Base-by-base conservation (phyloP, 164 flowering plant species). In the Nymphaea colorata region DNA sequence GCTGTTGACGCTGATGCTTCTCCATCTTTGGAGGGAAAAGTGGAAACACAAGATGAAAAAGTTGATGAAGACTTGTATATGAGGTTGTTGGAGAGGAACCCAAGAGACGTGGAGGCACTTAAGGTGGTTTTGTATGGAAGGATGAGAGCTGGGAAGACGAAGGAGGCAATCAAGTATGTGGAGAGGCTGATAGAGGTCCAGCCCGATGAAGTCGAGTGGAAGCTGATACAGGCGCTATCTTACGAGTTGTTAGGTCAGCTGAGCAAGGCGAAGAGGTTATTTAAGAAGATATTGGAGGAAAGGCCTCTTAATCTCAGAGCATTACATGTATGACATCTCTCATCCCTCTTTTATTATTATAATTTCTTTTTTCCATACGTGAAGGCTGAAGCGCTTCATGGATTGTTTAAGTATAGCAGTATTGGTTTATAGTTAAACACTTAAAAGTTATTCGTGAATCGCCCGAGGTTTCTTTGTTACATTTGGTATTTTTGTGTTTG, bases 161-260 rank as follows among this genome's bases (percentile, higher is more conserved):
- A 82, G 61, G 90, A 89, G 67, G 90, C 90, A 67, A 76, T 90
- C 65, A 71, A 82, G 82, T 83, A 80, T 74, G 90, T 94, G 68
- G 87, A 90, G 81, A 88, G 72, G 72, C 71, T 94, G 85, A 87
- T 86, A 68, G 82, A 82, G 12, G 44, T 83, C n/a, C 82, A 91
- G 68, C 93, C 96, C 3, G 66, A 76, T 25, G 93, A 89, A 71
- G 83, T 89, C 59, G 98, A 94, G 67, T 94, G 97, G 98, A 88
- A 86, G 82, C 87, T 94, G 42, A 74, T 94, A 82, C 76, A 82
- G 77, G 97, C 96, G 43, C 85, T 88, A 66, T 84, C 83, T 69
- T 88, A 85, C 81, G 98, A 94, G 79, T 78, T 77, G 80, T 81
- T 89, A 84, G 97, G 91, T 69, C 68, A 88, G 41, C 65, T 87